Base-by-base conservation (phyloP, 2,329 filamentous ascomycete species). In the Malbranchea zuffiana region DNA sequence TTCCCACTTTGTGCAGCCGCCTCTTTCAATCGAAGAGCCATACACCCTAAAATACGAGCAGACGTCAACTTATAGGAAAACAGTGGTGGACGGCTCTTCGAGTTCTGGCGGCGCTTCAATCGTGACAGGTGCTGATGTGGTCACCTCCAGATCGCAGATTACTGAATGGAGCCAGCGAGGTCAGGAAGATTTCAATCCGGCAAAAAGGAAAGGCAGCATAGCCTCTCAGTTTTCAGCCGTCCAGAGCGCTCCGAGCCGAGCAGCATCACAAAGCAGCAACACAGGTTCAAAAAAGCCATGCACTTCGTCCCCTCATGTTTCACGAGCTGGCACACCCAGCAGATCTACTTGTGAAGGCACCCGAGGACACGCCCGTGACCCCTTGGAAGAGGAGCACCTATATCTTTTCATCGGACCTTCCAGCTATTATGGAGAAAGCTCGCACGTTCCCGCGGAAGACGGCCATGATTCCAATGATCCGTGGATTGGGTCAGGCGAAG, bases 351-450 rank as follows among this genome's bases (percentile, higher is more conserved):
- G 18, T n/a, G 60, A 64, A 33, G 68, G 68, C 16, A 75, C 60
- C 10, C 55, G 75, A 52, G 72, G 75, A 15, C 72, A 81, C 42
- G 75, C 74, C 1, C 74, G 77, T 43, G 73, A 82, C 46, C 70
- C 73, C 0, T 59, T 77, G 5, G 72, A 78, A 42, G 75, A 78
- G 43, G 75, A 78, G 34, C 73, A 75, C 1, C 65, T 80, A 0
- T 82, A 80, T 54, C 71, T 95, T 6, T 78, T 80, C 39, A 86
- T 95, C 45, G 85, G 85, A 11, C 74, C 76, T 6, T 67, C 63
- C 17, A 63, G 57, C 10, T 66, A 60, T 45, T 55, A 54, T 1
- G 61, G 61, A 7, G 29, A 41, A 15, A 46, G n/a, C n/a, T n/a
- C n/a, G n/a, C n/a, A n/a, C n/a, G 17, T 27, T 15, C 30, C 35